These are phyloP conservation scores for Diversispora eburnea DNA, from an alignment of 192 early-diverging fungal species.

Conservation along the genomic window DNA sequence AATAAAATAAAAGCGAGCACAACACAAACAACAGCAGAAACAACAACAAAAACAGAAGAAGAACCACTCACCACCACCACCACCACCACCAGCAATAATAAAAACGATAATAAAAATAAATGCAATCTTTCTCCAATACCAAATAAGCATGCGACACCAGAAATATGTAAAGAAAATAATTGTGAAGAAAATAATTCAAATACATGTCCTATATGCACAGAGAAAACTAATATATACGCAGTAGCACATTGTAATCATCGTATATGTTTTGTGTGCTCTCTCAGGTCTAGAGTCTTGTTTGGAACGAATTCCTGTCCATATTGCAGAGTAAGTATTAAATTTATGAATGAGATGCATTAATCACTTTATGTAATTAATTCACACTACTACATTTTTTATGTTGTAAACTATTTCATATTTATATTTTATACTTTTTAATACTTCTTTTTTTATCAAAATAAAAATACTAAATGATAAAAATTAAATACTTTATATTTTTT, in stretches of 20 bases:
- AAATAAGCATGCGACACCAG: too few species aligned
- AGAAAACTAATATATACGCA: not conserved
- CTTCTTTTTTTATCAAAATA: not conserved
- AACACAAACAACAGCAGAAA: too few species aligned
- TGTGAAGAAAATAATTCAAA: not conserved
- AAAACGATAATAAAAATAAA: too few species aligned
- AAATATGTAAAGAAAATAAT: not conserved
- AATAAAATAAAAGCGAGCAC: too few species aligned
- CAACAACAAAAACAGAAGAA: too few species aligned
- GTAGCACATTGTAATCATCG: constrained; percentile 12
- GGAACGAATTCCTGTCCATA: not conserved
- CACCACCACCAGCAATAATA: too few species aligned
- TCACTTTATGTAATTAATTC: too few species aligned
- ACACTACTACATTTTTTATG: too few species aligned
- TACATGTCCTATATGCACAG: constrained; percentile 3
- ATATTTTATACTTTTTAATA: not conserved
- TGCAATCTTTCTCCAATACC: too few species aligned
- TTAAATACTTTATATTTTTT: not conserved
- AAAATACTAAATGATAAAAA: not conserved
- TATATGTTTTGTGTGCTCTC: not conserved
- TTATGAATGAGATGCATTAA: too few species aligned
- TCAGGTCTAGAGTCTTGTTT: constrained; percentile 2
- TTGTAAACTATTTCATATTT: too few species aligned
- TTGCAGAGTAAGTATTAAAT: constrained; percentile 5
- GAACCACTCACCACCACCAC: too few species aligned